Base-by-base conservation (phyloP, 2,329 filamentous ascomycete species). In the Neofusicoccum ribis region DNA sequence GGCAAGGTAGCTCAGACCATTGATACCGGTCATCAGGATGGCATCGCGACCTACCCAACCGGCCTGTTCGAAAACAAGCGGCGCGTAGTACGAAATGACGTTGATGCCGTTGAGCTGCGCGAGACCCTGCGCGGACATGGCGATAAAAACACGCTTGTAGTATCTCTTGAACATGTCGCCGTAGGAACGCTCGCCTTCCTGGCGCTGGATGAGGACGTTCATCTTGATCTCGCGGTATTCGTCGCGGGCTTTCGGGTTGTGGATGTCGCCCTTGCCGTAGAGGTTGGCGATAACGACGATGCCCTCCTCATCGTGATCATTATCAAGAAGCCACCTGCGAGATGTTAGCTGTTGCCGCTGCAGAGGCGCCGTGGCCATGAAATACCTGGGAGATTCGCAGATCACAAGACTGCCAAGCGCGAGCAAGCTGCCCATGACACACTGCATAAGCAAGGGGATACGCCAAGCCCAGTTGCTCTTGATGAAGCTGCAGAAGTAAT, bases 171-270 rank as follows among this genome's bases (percentile, higher is more conserved):
- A 99, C 95, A 99, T 99, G 68, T 98, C 95, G 44, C 79, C 72
- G 78, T 98, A 99, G 0, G 91, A 88, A 70, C 95, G 87, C 80
- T 98, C 95, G 71, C 95, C 95, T 80, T 99, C 95, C 80, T 97
- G 93, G 60, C 95, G 91, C 77, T 94, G 89, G 27, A 98, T 83
- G 39, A 99, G 86, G 36, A 99, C 95, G 72, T 94, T 89, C 92
- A 97, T 97, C 83, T 99, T 99, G 82, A 99, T 99, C 74, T 98
- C 95, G 72, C 94, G 91, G 79, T 96, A 99, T 78, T 99, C 95
- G 64, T 97, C 93, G 66, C 93, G 88, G 1, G 95, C 95, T 78
- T 96, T 95, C 66, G 89, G 82, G 76, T 97, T 91, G 79, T 97
- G 93, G 67, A 98, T 93, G 76, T 99, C 95, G 67, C 95, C 95